phyloP scores from a whole-genome alignment of 1,284 basidiomycete genomes.

The Moesziomyces sp. region DNA sequence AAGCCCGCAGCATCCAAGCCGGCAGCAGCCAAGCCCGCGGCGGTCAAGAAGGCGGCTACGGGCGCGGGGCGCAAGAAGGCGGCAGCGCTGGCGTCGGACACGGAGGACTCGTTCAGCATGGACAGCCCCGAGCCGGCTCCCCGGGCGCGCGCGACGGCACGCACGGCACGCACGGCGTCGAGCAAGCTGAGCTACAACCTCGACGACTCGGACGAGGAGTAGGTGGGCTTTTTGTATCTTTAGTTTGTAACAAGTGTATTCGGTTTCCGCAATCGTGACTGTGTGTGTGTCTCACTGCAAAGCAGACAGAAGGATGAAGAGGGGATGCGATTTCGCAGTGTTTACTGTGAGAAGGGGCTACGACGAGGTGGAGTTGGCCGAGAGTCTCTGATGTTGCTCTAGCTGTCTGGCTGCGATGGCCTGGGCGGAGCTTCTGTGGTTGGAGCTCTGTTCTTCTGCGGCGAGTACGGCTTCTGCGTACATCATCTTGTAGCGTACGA shows the following conservation, averaged over 20 bases:
- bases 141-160: conserved; percentile 18
- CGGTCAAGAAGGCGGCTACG: conserved; percentile 23
- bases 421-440: conserved; percentile 24
- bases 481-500: conserved; percentile 65
- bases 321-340: not conserved
- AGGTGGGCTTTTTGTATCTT: conserved; percentile 3
- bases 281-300: too few relatives aligned
- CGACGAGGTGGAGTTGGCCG: not conserved
- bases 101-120: conserved; percentile 40
- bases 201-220: conserved; percentile 33
- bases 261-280: too few relatives aligned
- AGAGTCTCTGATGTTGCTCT: not conserved
- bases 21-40: conserved; percentile 19
- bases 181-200: conserved; percentile 43
- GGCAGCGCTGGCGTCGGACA: conserved; percentile 20
- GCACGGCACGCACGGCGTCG: conserved; percentile 24
- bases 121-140: conserved; percentile 30
- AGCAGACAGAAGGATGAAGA: not conserved
- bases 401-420: not conserved
- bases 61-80: conserved; percentile 31
- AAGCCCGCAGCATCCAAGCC: conserved; percentile 21
- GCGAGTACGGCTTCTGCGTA: conserved; percentile 57
- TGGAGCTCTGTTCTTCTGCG: conserved; percentile 36
- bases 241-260: not conserved
- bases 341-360: not conserved